Percentiles rank a stretch among this genome's conserved stretches.
These are phyloP conservation scores for Phlebopus sp. DNA, from an alignment of 1,284 basidiomycete genomes.

Conservation along the genomic window DNA sequence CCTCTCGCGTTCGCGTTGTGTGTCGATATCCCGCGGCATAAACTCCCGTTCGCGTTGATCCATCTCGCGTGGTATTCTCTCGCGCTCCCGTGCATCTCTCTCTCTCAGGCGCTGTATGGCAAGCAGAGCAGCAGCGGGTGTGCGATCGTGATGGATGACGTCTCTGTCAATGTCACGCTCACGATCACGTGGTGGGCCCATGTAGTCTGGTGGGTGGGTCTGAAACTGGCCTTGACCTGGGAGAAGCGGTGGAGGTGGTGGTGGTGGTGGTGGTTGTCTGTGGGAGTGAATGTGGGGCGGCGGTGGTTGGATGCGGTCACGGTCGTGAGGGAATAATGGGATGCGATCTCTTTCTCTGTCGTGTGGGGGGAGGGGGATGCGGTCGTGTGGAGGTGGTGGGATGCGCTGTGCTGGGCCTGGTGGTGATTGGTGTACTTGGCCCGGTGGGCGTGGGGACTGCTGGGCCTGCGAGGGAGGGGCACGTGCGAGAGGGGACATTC, in stretches of 20 bases:
- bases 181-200: conserved; percentile 10
- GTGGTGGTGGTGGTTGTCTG: conserved; percentile 1
- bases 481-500: conserved; percentile 26
- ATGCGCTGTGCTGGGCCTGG: conserved; percentile 24
- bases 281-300: conserved; percentile 22
- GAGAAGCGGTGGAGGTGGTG: conserved; percentile 15
- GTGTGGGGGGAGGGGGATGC: conserved; percentile 18
- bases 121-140: conserved; percentile 12
- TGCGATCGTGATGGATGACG: conserved; percentile 21
- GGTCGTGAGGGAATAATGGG: conserved; percentile 24
- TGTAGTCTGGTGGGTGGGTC: conserved; percentile 27
- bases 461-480: conserved; percentile 14
- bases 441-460: conserved; percentile 13
- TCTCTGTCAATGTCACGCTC: conserved; percentile 23
- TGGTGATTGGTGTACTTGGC: conserved; percentile 23
- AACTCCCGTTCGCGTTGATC: conserved; percentile 7
- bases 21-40: conserved; percentile 9
- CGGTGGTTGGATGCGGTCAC: conserved; percentile 27
- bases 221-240: conserved; percentile 35
- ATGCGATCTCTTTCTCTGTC: conserved; percentile 26
- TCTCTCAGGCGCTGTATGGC: conserved; percentile 24
- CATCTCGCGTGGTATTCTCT: conserved; percentile 20
- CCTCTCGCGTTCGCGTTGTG: conserved; percentile 25
- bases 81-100: conserved; percentile 26
- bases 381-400: conserved; percentile 19